phyloP scores from a whole-genome alignment of 306 rosid genomes.

The Inga laurina region DNA sequence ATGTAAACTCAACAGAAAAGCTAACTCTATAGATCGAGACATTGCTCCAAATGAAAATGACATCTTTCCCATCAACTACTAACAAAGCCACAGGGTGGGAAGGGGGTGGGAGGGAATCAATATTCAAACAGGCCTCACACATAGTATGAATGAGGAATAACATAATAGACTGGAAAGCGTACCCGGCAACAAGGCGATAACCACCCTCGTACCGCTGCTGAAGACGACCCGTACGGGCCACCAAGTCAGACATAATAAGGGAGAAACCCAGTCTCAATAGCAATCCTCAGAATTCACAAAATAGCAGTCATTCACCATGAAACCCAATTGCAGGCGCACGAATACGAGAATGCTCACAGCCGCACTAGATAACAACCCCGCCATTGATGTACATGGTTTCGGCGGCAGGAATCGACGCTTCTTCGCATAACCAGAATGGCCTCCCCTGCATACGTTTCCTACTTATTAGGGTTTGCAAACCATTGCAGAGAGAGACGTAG shows the following conservation, averaged over 20 bases:
- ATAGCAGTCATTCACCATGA: conserved; percentile 18
- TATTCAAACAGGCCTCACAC: neutral
- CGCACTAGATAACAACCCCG: conserved; percentile 31
- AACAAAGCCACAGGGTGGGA: neutral
- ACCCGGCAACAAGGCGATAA: conserved; percentile 90
- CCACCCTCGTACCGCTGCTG: conserved; percentile 83
- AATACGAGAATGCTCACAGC: conserved; percentile 33
- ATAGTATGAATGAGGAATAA: neutral
- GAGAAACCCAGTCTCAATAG: neutral
- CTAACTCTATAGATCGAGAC: neutral
- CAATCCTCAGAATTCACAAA: conserved; percentile 6
- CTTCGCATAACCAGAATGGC: conserved; percentile 31
- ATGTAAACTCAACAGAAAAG: conserved; percentile 1
- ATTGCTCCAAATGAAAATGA: conserved; percentile 29
- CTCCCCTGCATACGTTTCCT: neutral
- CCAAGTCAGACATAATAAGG: conserved; percentile 69
- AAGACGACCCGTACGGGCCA: conserved; percentile 91
- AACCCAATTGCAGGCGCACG: conserved; percentile 15
- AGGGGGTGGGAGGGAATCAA: neutral
- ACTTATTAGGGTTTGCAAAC: conserved; percentile 35
- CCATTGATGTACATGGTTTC: conserved; percentile 23
- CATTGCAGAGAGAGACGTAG: conserved; percentile 3
- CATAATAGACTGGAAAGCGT: conserved; percentile 14
- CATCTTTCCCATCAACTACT: neutral
- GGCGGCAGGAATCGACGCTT: conserved; percentile 9